These are phyloP conservation scores for Acanthamoeba quina DNA, from an alignment of 208 protist genomes.

Conservation along the genomic window DNA sequence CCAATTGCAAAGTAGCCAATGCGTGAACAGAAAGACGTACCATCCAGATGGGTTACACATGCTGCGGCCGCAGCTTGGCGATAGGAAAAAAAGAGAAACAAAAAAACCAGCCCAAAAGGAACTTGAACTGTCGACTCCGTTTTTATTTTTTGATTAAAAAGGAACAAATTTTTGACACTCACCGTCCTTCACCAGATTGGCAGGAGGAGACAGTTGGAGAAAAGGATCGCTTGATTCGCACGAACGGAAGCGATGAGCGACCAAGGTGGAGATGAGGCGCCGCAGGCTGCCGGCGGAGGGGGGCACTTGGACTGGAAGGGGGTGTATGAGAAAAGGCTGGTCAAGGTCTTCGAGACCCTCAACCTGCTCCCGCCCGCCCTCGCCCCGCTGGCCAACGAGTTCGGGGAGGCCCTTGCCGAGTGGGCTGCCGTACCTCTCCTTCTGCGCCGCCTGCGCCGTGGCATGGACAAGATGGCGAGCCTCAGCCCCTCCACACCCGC, in stretches of 20 bases:
- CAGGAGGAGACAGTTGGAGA: no score
- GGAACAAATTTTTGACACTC: no score
- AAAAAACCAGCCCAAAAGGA: no score
- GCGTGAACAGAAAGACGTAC: not conserved
- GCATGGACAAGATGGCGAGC: constrained; percentile 35
- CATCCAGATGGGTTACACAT: no score
- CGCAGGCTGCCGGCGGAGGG: not conserved
- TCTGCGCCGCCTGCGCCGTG: not conserved
- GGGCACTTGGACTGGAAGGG: constrained; percentile 29
- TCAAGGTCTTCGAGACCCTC: not conserved
- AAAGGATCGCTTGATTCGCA: no score
- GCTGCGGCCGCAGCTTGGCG: not conserved
- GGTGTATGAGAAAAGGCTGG: not conserved
- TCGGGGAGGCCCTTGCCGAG: constrained; percentile 21
- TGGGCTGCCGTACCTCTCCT: not conserved
- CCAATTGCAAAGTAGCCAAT: not conserved
- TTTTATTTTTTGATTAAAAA: no score
- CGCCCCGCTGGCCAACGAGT: constrained; percentile 26
- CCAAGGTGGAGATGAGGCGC: not conserved
- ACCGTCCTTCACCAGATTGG: no score
- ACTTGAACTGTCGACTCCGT: no score
- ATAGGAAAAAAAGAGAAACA: not conserved
- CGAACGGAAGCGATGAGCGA: not conserved
- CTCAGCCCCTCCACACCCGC: not conserved
- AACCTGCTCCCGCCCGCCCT: not conserved